These are phyloP conservation scores for Hypoxylon sp. DNA, from an alignment of 2,329 filamentous ascomycete genomes.

Conservation along the genomic window DNA sequence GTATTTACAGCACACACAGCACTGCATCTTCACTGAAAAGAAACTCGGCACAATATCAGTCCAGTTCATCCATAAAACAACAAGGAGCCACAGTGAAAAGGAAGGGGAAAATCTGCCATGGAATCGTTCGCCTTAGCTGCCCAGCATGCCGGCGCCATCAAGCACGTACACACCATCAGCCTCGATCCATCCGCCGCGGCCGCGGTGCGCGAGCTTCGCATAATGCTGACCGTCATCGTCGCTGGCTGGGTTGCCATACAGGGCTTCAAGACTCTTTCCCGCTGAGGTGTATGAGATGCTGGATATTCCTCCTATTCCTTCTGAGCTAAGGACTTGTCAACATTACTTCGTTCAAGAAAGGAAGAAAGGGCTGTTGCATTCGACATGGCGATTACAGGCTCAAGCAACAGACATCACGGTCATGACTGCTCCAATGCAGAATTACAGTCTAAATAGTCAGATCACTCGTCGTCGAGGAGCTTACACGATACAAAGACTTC, in stretches of 20 bases:
- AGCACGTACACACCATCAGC: slow-evolving; percentile 45
- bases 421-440: too few species aligned
- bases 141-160: slow-evolving; percentile 47
- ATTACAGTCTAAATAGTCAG: too few species aligned
- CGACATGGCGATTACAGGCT: background rate
- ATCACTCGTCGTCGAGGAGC: too few species aligned
- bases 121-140: slow-evolving; percentile 48
- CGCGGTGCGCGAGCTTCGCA: slow-evolving; percentile 44
- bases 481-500: background rate
- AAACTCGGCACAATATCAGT: background rate
- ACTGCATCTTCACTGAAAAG: background rate
- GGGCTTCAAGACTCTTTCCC: slow-evolving; percentile 39
- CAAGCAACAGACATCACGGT: background rate
- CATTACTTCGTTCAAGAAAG: background rate
- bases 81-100: background rate
- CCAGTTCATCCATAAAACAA: background rate
- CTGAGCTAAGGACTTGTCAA: background rate
- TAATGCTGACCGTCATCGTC: slow-evolving; percentile 43
- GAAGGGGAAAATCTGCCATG: slow-evolving; percentile 38
- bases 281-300: slow-evolving; percentile 12
- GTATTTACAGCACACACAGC: background rate
- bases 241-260: slow-evolving; percentile 47
- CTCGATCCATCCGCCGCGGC: slow-evolving; percentile 41
- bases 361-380: background rate
- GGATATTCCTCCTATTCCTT: background rate